Conservation (phyloP, 805 yeast genomes). For the Priceomyces carsonii region DNA sequence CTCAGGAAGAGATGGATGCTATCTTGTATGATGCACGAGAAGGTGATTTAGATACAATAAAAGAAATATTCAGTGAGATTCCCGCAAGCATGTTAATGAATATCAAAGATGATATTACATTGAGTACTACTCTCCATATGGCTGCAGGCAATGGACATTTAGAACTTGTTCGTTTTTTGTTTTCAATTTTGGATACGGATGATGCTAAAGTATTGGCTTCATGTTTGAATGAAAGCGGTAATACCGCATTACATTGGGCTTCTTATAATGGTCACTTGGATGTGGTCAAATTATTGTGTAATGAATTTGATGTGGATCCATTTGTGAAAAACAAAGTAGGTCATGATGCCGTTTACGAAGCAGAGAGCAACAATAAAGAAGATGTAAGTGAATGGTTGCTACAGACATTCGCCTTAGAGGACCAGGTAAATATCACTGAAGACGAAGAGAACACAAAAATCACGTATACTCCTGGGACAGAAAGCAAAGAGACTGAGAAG, state of each 20-base stretch:
- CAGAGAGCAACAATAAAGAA: constrained; percentile 74
- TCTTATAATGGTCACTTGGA: constrained; percentile 81
- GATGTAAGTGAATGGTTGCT: constrained; percentile 79
- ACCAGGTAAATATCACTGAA: constrained; percentile 47
- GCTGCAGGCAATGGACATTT: constrained; percentile 93
- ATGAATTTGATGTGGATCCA: constrained; percentile 77
- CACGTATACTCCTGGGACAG: constrained; percentile 44
- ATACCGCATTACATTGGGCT: constrained; percentile 97
- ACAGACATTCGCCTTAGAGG: constrained; percentile 68
- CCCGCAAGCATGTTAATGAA: constrained; percentile 42
- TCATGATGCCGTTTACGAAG: constrained; percentile 87
- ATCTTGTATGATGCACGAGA: constrained; percentile 81
- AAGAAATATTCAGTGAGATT: constrained; percentile 62
- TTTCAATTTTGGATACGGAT: constrained; percentile 47
- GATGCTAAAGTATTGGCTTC: constrained; percentile 40
- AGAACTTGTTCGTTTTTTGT: constrained; percentile 61
- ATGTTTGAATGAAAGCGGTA: constrained; percentile 72
- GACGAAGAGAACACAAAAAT: constrained; percentile 42
- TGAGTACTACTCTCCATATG: constrained; percentile 85
- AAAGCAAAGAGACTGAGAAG: constrained; percentile 43
- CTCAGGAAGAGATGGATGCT: constrained; percentile 80
- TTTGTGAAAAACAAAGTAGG: constrained; percentile 70
- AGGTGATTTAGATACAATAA: constrained; percentile 79
- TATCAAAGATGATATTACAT: constrained; percentile 63
- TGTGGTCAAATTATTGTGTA: constrained; percentile 69